phyloP scores from a whole-genome alignment of 208 protist genomes.

The Trichomonas vaginalis region DNA sequence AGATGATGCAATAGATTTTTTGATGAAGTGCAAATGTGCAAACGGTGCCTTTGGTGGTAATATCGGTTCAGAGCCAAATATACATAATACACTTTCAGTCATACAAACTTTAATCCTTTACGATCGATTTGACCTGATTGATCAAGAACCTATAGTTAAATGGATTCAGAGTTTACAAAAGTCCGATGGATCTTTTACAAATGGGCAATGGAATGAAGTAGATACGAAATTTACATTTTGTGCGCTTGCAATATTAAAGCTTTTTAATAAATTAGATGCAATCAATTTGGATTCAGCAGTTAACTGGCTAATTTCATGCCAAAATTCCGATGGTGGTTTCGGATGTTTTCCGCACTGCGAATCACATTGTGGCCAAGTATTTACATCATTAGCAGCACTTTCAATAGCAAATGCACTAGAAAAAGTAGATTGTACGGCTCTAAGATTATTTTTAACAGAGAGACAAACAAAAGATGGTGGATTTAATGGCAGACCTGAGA shows the following conservation, averaged over 20 bases:
- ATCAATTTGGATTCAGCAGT: constrained; percentile 47
- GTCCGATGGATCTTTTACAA: constrained; percentile 81
- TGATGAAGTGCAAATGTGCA: constrained; percentile 63
- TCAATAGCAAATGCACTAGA: constrained; percentile 55
- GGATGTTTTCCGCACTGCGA: constrained; percentile 35
- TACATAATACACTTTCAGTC: constrained; percentile 87
- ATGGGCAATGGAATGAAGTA: constrained; percentile 81
- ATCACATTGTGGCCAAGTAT: constrained; percentile 49
- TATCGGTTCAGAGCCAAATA: constrained; percentile 74
- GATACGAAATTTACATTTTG: constrained; percentile 90
- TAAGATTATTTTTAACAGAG: constrained; percentile 86
- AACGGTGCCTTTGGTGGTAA: constrained; percentile 89
- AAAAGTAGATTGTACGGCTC: constrained; percentile 43
- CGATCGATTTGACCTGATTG: background rate
- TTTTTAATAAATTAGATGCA: constrained; percentile 55
- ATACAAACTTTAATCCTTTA: constrained; percentile 51
- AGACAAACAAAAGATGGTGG: constrained; percentile 73
- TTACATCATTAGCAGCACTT: constrained; percentile 72
- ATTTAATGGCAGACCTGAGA: constrained; percentile 92
- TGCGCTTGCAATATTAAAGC: constrained; percentile 65
- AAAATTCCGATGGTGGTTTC: constrained; percentile 89
- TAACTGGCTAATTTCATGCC: constrained; percentile 65
- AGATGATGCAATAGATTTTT: constrained; percentile 63
- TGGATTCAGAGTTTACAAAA: constrained; percentile 65
- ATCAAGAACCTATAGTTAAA: constrained; percentile 36